These are phyloP conservation scores for Scutellaria baicalensis DNA, from an alignment of 257 asterid species.

Conservation along the genomic window DNA sequence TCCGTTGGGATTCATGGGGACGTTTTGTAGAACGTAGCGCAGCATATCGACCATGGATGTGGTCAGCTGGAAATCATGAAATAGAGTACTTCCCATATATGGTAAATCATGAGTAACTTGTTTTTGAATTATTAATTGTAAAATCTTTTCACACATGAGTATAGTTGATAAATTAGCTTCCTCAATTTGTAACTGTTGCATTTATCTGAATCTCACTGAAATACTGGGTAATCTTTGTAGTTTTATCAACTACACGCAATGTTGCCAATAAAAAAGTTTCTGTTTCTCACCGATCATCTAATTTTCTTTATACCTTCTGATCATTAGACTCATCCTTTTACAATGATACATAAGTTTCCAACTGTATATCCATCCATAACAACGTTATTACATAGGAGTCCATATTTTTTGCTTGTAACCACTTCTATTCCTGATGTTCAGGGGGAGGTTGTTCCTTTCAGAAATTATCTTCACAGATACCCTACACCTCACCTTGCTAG, in stretches of 20 bases:
- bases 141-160: not conserved
- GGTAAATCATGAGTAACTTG: conserved; percentile 43
- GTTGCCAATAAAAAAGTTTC: not conserved
- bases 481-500: conserved; percentile 88
- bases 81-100: conserved; percentile 81
- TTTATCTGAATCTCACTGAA: not conserved
- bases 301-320: not conserved
- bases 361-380: not conserved
- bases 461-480: conserved; percentile 75
- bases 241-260: not conserved
- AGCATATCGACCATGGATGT: conserved; percentile 90
- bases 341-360: not conserved
- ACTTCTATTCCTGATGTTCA: conserved; percentile 23
- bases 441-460: conserved; percentile 88
- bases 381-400: not conserved
- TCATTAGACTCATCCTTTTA: not conserved
- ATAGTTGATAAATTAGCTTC: not conserved
- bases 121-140: not conserved
- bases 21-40: conserved; percentile 72
- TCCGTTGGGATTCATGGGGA: conserved; percentile 99
- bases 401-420: conserved; percentile 1
- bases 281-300: not conserved
- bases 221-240: not conserved
- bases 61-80: conserved; percentile 97
- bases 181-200: not conserved